phyloP scores from a whole-genome alignment of 495 filamentous ascomycete species.

The Lasiosphaeria hispida region DNA sequence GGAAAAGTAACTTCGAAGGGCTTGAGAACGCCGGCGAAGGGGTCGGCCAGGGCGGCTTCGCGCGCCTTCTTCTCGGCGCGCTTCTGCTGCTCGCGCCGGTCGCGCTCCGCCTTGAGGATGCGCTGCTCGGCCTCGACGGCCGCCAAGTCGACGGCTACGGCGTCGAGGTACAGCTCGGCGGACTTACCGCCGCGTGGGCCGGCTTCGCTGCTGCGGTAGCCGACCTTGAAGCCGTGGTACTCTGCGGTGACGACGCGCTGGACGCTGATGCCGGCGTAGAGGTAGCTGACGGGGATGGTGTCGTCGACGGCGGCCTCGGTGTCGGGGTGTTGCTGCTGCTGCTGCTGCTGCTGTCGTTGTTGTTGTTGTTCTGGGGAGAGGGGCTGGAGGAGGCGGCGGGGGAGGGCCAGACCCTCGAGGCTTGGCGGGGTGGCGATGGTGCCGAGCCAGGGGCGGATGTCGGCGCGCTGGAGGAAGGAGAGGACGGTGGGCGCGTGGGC shows the following conservation, averaged over 20 bases:
- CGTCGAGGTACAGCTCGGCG: conserved; percentile 44
- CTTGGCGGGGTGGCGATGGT: conserved; percentile 37
- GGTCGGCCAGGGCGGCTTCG: no score
- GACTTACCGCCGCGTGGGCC: conserved; percentile 41
- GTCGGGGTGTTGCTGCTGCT: neutral
- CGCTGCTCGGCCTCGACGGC: no score
- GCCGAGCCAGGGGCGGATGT: conserved; percentile 33
- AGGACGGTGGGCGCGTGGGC: conserved; percentile 26
- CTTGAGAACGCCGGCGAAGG: no score
- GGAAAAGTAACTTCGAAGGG: no score
- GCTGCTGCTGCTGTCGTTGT: neutral
- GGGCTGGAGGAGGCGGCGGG: conserved; percentile 23
- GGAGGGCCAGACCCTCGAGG: conserved; percentile 37
- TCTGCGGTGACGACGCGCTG: conserved; percentile 34
- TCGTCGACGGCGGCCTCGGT: conserved; percentile 14
- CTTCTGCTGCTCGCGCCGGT: no score
- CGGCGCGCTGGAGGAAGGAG: conserved; percentile 37
- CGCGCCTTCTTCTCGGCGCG: no score
- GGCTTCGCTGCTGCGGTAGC: conserved; percentile 45
- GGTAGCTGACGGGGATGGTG: conserved; percentile 39
- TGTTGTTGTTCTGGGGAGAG: neutral
- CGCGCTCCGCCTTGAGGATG: neutral
- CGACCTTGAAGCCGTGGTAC: conserved; percentile 37
- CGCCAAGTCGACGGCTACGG: conserved; percentile 14
- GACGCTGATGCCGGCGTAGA: conserved; percentile 46